phyloP scores from a whole-genome alignment of 2,329 filamentous ascomycete genomes.

The Erysiphe neolycopersici region DNA sequence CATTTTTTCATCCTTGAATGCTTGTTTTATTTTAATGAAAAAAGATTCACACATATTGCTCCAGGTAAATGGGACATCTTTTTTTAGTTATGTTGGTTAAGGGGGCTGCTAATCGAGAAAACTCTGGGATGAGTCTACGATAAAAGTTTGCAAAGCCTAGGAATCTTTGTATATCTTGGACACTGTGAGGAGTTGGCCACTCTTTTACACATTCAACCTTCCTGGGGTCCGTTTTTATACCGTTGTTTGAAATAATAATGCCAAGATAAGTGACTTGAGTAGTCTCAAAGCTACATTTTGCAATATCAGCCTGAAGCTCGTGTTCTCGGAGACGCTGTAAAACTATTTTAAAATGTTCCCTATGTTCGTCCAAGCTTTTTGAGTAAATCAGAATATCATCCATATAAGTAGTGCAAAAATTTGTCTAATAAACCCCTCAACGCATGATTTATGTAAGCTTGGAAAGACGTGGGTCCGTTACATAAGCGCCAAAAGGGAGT shows the following conservation, averaged over 20 bases:
- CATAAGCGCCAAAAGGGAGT: slow-evolving; percentile 1
- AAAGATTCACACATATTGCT: neutral
- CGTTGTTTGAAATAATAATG: neutral
- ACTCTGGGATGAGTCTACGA: neutral
- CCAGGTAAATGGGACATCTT: neutral
- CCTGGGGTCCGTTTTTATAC: neutral
- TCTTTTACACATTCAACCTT: neutral
- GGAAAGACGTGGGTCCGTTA: neutral
- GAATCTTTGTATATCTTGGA: neutral
- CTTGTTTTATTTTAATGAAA: neutral
- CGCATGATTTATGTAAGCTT: neutral
- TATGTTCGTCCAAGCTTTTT: neutral
- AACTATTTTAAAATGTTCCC: neutral
- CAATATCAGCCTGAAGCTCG: neutral
- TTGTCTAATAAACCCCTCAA: neutral
- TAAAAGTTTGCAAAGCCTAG: neutral
- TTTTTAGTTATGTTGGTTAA: neutral
- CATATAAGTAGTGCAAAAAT: neutral
- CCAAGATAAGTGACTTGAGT: neutral
- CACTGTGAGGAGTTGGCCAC: neutral
- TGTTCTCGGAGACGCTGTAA: neutral
- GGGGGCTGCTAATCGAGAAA: neutral
- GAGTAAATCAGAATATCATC: neutral
- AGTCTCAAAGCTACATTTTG: neutral
- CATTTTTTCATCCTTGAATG: neutral